A percentile compares a stretch with the other conserved stretches of the same genome.
Evolutionary conservation across 2,329 filamentous ascomycete genomes (phyloP).

Genomic region (Fusarium sp.): DNA sequence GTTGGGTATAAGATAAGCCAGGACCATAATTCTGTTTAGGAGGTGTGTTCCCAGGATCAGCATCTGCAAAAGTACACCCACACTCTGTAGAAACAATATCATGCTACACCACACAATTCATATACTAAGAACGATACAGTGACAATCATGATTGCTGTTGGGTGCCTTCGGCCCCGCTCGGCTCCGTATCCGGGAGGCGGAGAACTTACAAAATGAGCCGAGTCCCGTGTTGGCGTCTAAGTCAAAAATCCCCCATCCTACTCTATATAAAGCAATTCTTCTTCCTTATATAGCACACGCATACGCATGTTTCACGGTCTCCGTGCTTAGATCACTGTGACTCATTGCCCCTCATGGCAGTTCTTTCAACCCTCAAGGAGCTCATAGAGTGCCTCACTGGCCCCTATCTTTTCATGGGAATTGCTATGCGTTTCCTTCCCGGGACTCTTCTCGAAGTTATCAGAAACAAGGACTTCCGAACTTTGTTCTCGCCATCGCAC

Average conservation of each 20-base stretch:
- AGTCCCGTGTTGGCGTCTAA: slow-evolving; percentile 2
- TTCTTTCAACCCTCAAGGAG: slow-evolving; percentile 38
- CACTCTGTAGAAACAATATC: neutral
- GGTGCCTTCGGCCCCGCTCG: slow-evolving; percentile 22
- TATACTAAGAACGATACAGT: neutral
- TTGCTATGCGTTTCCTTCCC: slow-evolving; percentile 62
- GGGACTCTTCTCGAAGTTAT: slow-evolving; percentile 59
- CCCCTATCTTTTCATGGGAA: slow-evolving; percentile 65
- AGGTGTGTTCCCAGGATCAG: neutral
- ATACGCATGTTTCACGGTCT: neutral
- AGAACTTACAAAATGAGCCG: slow-evolving; percentile 36
- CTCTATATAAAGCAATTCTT: slow-evolving; percentile 14
- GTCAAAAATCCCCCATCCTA: neutral
- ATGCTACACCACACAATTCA: neutral
- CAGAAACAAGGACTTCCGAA: slow-evolving; percentile 45
- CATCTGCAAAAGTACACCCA: neutral
- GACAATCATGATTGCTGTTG: neutral
- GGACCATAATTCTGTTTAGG: neutral
- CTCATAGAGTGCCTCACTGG: slow-evolving; percentile 51
- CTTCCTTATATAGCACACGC: neutral
- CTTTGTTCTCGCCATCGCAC: slow-evolving; percentile 54
- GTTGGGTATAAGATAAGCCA: neutral
- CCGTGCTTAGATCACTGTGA: neutral
- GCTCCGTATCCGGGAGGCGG: slow-evolving; percentile 24
- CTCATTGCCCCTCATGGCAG: slow-evolving; percentile 38